Base-by-base conservation (phyloP, 768 basidiomycete species). In the Mycena vulgaris region DNA sequence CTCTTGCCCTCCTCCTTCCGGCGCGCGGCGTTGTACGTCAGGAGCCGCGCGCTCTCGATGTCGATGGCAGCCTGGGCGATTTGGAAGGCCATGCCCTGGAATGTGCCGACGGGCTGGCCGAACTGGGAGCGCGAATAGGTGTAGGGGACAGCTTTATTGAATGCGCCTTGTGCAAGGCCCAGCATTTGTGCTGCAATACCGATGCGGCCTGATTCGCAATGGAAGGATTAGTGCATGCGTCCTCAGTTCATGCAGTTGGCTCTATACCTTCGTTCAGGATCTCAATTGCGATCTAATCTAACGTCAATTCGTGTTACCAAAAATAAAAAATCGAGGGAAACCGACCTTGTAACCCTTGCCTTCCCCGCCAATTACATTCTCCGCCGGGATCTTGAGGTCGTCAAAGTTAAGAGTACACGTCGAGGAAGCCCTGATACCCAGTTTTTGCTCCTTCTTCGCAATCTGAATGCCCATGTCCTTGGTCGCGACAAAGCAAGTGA, bases 131-230 rank as follows among this genome's bases (percentile, higher is more conserved):
- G 93, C 79, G 96, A 89, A 82, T 95, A 98, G 1, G 98, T 95
- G 80, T 98, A 98, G 0, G 94, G 92, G n/a, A 99, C 95, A 2
- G 94, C 89, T 78, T 97, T 95, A 83, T 97, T 91, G 78, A 99
- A 99, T 2, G 96, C 97, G 27, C 97, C 98, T 77, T 98, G 96
- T 2, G 98, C 98, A 33, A 99, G 91, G 19, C 98, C 98, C 62
- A 99, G 87, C 98, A 99, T 98, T 82, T 99, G 98, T 0, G 95
- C 97, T 21, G 97, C 98, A 71, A 99, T 99, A 35, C 97, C 97
- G 75, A 98, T 97, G 67, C 97, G 95, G 63, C 94, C 90, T 89
- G 52, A 21, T 27, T 35, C 48, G 53, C 13, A 35, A 37, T 1
- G 40, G 56, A 33, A 2, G 39, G 55, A 35, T 25, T 49, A 48